Percentiles rank a stretch among this genome's conserved stretches.
Evolutionary conservation across 2,329 filamentous ascomycete genomes (phyloP).

Genomic region (Immersiporthe knoxdaviesiana): DNA sequence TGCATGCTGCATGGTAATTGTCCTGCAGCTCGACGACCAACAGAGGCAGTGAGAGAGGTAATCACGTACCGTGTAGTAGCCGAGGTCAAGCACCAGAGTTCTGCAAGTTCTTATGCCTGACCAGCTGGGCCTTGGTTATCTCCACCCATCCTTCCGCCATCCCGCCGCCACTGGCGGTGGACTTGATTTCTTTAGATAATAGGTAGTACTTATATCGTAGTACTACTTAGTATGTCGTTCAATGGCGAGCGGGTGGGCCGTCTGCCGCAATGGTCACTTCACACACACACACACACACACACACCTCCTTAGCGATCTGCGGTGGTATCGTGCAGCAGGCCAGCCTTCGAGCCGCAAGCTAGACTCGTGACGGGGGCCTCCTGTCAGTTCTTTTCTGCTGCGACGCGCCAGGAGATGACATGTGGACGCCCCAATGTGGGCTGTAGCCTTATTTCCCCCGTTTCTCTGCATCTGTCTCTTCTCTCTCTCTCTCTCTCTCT

Average conservation of each 20-base stretch:
- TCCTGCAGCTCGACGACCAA: not conserved
- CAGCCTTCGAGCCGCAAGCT: slow-evolving; percentile 5
- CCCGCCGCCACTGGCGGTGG: not conserved
- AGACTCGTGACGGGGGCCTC: not conserved
- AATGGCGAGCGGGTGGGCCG: not conserved
- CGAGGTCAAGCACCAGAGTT: not conserved
- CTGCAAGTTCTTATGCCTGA: not conserved
- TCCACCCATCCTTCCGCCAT: slow-evolving; percentile 12
- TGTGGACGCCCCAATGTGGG: slow-evolving; percentile 21
- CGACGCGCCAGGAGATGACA: slow-evolving; percentile 16
- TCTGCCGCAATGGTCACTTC: not conserved
- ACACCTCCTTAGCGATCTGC: not conserved
- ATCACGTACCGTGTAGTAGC: not conserved
- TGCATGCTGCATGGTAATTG: not conserved
- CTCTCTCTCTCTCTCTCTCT: not conserved
- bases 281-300: no score
- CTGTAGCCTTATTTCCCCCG: slow-evolving; percentile 23
- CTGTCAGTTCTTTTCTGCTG: slow-evolving; percentile 11
- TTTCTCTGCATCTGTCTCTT: not conserved
- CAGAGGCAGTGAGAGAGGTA: not conserved
- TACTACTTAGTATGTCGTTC: no score
- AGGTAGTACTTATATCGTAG: no score
- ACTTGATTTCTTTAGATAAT: not conserved
- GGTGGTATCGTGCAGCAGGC: slow-evolving; percentile 1
- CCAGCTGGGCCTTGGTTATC: slow-evolving; percentile 4